These are phyloP conservation scores for Inga leiocalycina DNA, from an alignment of 306 rosid genomes.

Conservation along the genomic window DNA sequence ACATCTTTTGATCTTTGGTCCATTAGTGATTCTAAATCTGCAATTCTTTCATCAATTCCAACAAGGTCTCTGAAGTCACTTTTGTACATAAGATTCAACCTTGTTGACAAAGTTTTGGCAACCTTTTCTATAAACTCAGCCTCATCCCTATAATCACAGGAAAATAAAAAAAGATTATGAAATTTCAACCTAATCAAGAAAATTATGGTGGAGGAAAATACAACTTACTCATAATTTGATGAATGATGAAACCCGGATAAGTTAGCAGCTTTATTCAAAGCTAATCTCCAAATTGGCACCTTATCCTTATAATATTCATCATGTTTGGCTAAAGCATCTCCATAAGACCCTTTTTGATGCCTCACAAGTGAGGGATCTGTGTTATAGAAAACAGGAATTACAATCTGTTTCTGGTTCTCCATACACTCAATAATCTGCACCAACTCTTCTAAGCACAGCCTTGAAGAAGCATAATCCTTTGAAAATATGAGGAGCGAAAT, in stretches of 20 bases:
- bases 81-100: conserved; percentile 33
- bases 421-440: conserved; percentile 1
- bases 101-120: conserved; percentile 24
- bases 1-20: conserved; percentile 23
- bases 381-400: conserved; percentile 20
- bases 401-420: neutral
- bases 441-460: neutral
- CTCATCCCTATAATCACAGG: conserved; percentile 28
- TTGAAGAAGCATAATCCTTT: conserved; percentile 9
- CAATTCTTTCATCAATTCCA: conserved; percentile 33
- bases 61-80: conserved; percentile 31
- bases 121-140: conserved; percentile 33
- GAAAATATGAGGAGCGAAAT: conserved; percentile 14
- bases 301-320: neutral
- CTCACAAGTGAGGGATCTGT: conserved; percentile 17
- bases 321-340: neutral
- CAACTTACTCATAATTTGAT: conserved; percentile 14
- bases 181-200: neutral
- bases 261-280: neutral
- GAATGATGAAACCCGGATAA: conserved; percentile 19
- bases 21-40: conserved; percentile 23
- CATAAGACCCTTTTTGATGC: conserved; percentile 11
- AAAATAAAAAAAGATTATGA: neutral
- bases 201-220: neutral
- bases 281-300: conserved; percentile 6